Base-by-base conservation (phyloP, 2,329 filamentous ascomycete species). In the Plenodomus biglobosus region DNA sequence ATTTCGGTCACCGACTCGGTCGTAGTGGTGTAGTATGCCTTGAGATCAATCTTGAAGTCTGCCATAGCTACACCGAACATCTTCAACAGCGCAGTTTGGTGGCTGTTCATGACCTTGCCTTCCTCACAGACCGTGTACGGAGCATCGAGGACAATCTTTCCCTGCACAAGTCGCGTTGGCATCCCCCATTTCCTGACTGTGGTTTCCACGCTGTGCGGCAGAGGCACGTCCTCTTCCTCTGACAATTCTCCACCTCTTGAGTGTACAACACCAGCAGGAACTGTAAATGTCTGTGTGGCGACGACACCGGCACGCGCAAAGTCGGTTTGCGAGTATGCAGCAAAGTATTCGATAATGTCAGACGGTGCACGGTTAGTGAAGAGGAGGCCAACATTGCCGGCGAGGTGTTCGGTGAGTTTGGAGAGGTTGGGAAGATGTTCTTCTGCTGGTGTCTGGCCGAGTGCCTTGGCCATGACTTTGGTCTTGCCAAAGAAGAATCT, bases 401-500 rank as follows among this genome's bases (percentile, higher is more conserved):
- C 75, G 42, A 97, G 80, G 78, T 89, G 82, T 38, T 78, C 77
- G 17, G 82, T 76, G 49, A 96, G 84, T 55, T 77, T 75, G 70
- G 89, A 80, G 65, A 94, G 84, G 69, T 90, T 89, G 38, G 88
- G 83, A 61, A 90, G 88, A 74, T 88, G 83, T 75, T 92, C 90
- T 65, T 90, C 87, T 67, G 88, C 87, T 59, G 85, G 80, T 44
- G 80, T 85, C 57, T 83, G 82, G 69, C 94, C 94, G 20, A 99
- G 87, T 48, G 94, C 92, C 76, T 94, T 92, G 64, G 89, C 86
- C 91, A 97, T 97, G 73, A 99, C 92, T 78, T 97, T 97, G 51
- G 92, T 97, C 80, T 97, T 99, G 77, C 92, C 94, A 76, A 96
- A 97, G 84, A 97, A 97, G 72, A 99, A 79, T 64, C 92, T 94